Conservation (phyloP, 768 basidiomycete genomes). For the Crepidotus variabilis region DNA sequence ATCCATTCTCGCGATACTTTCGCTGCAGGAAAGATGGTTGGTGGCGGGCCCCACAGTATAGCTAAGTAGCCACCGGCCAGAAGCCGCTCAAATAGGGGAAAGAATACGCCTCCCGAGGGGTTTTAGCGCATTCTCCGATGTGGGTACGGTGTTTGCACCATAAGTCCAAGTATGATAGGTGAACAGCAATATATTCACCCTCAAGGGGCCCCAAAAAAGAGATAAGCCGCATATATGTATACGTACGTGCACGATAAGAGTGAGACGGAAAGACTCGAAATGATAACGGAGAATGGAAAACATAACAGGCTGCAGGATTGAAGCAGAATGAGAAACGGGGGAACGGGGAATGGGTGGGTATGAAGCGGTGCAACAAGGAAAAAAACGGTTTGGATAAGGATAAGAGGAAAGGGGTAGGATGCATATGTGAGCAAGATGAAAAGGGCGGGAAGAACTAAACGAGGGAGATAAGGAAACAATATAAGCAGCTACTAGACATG, state of each 20-base stretch:
- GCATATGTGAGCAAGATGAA: constrained; percentile 21
- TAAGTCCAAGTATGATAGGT: neutral
- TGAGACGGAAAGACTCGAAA: neutral
- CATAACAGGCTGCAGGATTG: neutral
- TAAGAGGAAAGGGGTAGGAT: constrained; percentile 16
- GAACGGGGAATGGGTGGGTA: neutral
- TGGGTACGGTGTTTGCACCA: neutral
- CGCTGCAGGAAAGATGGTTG: too few relatives aligned
- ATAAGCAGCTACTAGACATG: neutral
- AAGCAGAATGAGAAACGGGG: neutral
- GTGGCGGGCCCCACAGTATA: too few relatives aligned
- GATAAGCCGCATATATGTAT: neutral
- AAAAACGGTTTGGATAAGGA: constrained; percentile 2
- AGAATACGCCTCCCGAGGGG: too few relatives aligned
- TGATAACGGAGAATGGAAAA: neutral
- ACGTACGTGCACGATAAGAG: neutral
- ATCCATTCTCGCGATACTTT: too few relatives aligned
- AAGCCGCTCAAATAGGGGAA: too few relatives aligned
- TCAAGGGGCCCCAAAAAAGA: neutral
- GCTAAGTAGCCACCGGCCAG: too few relatives aligned
- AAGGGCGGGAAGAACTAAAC: neutral
- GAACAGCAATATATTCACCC: neutral
- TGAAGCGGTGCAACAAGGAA: neutral
- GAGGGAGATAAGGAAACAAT: neutral
- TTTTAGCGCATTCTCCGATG: too few relatives aligned